Evolutionary conservation across 257 asterid species (phyloP).

Genomic region (Gardenia jasminoides): DNA sequence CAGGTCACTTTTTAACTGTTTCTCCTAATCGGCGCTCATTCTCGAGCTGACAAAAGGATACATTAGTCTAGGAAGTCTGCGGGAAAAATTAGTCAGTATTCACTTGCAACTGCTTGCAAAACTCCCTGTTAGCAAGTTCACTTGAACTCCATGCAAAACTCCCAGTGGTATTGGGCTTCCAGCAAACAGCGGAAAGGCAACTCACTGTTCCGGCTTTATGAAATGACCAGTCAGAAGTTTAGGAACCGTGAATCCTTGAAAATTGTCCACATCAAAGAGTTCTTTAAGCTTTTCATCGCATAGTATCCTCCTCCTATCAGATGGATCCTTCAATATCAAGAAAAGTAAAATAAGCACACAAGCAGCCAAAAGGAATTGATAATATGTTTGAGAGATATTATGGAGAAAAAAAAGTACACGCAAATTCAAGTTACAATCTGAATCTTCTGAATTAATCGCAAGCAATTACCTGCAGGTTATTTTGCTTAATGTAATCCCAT

Average conservation of each 20-base stretch:
- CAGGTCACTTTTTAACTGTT: background rate
- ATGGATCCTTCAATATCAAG: slow-evolving; percentile 68
- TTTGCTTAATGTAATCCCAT: slow-evolving; percentile 85
- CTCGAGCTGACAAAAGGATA: slow-evolving; percentile 1
- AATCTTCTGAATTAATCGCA: background rate
- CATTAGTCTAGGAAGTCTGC: slow-evolving; percentile 4
- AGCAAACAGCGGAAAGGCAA: slow-evolving; percentile 24
- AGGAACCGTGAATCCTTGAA: slow-evolving; percentile 61
- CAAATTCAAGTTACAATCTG: background rate
- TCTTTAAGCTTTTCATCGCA: slow-evolving; percentile 95
- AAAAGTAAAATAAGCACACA: background rate
- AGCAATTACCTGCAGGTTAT: slow-evolving; percentile 76
- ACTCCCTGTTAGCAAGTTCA: slow-evolving; percentile 25
- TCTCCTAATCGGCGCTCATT: background rate
- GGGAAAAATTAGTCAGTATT: slow-evolving; percentile 11
- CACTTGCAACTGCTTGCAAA: slow-evolving; percentile 2
- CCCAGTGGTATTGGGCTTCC: slow-evolving; percentile 22
- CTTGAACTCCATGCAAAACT: slow-evolving; percentile 30
- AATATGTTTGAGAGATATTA: background rate
- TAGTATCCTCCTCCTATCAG: slow-evolving; percentile 76
- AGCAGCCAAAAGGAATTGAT: slow-evolving; percentile 1
- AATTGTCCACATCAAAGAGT: slow-evolving; percentile 69
- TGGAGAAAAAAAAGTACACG: background rate
- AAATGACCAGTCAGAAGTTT: slow-evolving; percentile 64
- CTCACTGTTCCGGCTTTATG: slow-evolving; percentile 61